phyloP scores from a whole-genome alignment of 176 grass and related monocot species.

The Avena insularis region DNA sequence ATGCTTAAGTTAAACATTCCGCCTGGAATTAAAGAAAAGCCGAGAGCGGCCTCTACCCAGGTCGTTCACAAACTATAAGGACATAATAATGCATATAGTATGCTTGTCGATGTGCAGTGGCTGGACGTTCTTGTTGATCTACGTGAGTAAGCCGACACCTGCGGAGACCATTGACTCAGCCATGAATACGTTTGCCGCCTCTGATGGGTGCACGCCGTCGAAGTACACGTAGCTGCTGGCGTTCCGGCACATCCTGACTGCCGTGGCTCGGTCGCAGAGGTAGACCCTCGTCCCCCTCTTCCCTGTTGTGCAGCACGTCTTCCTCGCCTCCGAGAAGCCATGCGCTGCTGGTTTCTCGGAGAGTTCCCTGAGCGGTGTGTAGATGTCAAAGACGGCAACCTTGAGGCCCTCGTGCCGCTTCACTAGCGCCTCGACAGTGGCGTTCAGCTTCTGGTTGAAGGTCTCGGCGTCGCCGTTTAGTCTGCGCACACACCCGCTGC shows the following conservation, averaged over 20 bases:
- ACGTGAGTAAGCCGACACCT: constrained; percentile 48
- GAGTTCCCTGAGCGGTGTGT: constrained; percentile 13
- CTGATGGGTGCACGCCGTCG: constrained; percentile 79
- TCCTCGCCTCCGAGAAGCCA: constrained; percentile 43
- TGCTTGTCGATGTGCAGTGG: background rate
- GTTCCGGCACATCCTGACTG: constrained; percentile 52
- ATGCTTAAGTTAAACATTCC: background rate
- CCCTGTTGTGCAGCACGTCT: constrained; percentile 74
- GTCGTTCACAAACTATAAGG: background rate
- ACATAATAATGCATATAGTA: background rate
- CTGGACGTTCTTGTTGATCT: background rate
- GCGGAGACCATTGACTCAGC: constrained; percentile 52
- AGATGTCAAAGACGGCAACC: constrained; percentile 4
- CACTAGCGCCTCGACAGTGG: constrained; percentile 39
- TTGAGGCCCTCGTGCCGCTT: background rate
- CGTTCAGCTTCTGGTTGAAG: constrained; percentile 77
- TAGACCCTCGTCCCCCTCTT: constrained; percentile 57
- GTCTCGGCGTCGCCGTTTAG: constrained; percentile 67
- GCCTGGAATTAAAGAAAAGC: background rate
- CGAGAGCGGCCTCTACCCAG: background rate
- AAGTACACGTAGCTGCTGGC: constrained; percentile 79
- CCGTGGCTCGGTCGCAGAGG: constrained; percentile 58
- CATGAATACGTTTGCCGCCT: constrained; percentile 40
- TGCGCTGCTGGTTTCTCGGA: background rate
- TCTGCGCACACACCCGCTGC: constrained; percentile 46